phyloP scores from a whole-genome alignment of 2,329 filamentous ascomycete genomes.

The Neodidymelliopsis sp. region DNA sequence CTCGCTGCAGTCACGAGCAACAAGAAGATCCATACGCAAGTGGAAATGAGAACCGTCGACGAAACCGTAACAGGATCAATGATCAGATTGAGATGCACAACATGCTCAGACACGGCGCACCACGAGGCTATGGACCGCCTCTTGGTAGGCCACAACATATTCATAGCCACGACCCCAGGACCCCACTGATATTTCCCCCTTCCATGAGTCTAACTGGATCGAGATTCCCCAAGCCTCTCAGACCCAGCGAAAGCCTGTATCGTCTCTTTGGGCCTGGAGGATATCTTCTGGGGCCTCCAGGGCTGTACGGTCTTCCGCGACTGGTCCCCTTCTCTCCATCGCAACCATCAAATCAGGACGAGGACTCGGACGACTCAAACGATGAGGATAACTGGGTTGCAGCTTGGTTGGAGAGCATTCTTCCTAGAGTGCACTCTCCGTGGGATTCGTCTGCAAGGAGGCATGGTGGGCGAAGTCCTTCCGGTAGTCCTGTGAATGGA shows the following conservation, averaged over 20 bases:
- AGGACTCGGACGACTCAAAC: not conserved
- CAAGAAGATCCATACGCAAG: slow-evolving; percentile 18
- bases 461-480: not conserved
- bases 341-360: not conserved
- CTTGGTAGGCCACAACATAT: not conserved
- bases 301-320: not conserved
- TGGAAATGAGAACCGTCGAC: slow-evolving; percentile 21
- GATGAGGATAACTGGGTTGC: not conserved
- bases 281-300: not conserved
- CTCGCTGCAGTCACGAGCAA: slow-evolving; percentile 3
- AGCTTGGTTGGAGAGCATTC: not conserved
- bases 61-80: slow-evolving; percentile 11
- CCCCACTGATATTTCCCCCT: not conserved
- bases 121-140: not conserved
- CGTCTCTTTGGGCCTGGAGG: not conserved
- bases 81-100: not conserved
- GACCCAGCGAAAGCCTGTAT: too few relatives aligned
- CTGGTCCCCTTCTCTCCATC: too few relatives aligned
- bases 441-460: not conserved
- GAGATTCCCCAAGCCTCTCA: not conserved
- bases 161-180: not conserved
- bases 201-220: not conserved
- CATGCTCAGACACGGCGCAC: not conserved
- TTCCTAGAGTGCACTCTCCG: not conserved
- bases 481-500: not conserved